These are phyloP conservation scores for Termitomyces sp. DNA, from an alignment of 768 basidiomycete species.

Conservation along the genomic window DNA sequence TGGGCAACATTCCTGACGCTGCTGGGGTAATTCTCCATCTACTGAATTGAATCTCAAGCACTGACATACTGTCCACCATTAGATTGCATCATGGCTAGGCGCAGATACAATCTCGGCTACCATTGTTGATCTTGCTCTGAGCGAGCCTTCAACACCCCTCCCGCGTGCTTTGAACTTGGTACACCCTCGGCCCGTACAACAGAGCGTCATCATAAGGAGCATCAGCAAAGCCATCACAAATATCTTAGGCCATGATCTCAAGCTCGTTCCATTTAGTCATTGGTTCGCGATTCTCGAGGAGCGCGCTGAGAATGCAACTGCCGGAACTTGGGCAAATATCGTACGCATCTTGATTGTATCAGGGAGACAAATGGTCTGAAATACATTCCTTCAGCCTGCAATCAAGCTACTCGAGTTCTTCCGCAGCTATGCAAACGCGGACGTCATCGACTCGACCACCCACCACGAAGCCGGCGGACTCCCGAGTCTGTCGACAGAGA, in stretches of 20 bases:
- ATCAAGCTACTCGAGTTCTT: slow-evolving; percentile 28
- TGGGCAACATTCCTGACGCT: slow-evolving; percentile 22
- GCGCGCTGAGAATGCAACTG: slow-evolving; percentile 1
- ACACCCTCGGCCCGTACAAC: slow-evolving; percentile 25
- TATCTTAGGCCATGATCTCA: neutral
- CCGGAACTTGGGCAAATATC: neutral
- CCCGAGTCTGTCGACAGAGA: slow-evolving; percentile 5
- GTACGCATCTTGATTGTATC: neutral
- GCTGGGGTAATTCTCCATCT: slow-evolving; percentile 19
- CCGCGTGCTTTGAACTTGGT: slow-evolving; percentile 22
- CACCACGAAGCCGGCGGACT: slow-evolving; percentile 7
- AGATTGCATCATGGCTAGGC: slow-evolving; percentile 26
- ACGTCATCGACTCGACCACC: neutral
- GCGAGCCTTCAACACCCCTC: slow-evolving; percentile 10
- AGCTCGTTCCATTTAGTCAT: slow-evolving; percentile 9
- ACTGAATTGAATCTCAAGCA: neutral
- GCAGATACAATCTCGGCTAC: slow-evolving; percentile 19
- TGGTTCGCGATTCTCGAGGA: slow-evolving; percentile 14
- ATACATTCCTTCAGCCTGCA: slow-evolving; percentile 19
- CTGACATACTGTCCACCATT: neutral
- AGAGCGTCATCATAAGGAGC: slow-evolving; percentile 13
- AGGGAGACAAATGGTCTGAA: too few relatives aligned
- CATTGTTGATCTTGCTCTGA: slow-evolving; percentile 23
- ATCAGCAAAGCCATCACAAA: neutral
- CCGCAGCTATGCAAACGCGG: slow-evolving; percentile 16